Conservation (phyloP, 2,329 filamentous ascomycete species). For the Nakataea oryzae region DNA sequence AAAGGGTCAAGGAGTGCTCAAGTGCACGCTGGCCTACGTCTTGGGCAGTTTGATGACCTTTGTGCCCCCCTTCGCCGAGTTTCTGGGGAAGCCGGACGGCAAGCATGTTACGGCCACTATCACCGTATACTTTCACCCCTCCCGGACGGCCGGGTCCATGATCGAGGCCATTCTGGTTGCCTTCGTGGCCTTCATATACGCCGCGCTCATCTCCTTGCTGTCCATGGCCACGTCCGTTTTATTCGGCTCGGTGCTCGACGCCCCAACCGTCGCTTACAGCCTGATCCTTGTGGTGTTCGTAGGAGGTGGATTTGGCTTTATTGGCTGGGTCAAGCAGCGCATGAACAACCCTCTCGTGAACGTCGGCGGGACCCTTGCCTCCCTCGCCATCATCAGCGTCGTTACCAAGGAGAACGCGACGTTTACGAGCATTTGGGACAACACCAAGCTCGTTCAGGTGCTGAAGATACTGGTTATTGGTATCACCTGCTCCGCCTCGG, state of each 20-base stretch:
- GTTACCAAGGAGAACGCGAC: slow-evolving; percentile 87
- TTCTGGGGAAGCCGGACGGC: slow-evolving; percentile 75
- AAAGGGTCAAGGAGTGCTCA: slow-evolving; percentile 70
- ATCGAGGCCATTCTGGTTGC: slow-evolving; percentile 73
- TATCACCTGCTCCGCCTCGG: slow-evolving; percentile 57
- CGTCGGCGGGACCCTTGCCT: slow-evolving; percentile 75
- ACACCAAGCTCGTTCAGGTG: slow-evolving; percentile 71
- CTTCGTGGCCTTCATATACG: slow-evolving; percentile 68
- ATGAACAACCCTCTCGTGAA: slow-evolving; percentile 72
- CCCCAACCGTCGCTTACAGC: slow-evolving; percentile 63
- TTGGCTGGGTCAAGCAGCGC: slow-evolving; percentile 79
- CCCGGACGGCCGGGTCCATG: slow-evolving; percentile 80
- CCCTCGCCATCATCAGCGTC: slow-evolving; percentile 80
- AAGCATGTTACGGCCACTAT: slow-evolving; percentile 92
- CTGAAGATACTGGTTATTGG: slow-evolving; percentile 78
- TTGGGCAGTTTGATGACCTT: slow-evolving; percentile 82
- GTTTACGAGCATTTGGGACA: slow-evolving; percentile 70
- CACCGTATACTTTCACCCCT: slow-evolving; percentile 91
- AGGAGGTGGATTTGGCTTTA: slow-evolving; percentile 74
- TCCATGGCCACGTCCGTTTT: slow-evolving; percentile 85
- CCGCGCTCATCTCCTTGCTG: slow-evolving; percentile 62
- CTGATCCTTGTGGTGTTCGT: slow-evolving; percentile 76
- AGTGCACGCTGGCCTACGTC: slow-evolving; percentile 84
- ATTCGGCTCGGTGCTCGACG: slow-evolving; percentile 56
- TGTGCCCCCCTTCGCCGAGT: slow-evolving; percentile 57